Evolutionary conservation across 805 yeast genomes (phyloP).

Genomic region (Candida broadrunensis): DNA sequence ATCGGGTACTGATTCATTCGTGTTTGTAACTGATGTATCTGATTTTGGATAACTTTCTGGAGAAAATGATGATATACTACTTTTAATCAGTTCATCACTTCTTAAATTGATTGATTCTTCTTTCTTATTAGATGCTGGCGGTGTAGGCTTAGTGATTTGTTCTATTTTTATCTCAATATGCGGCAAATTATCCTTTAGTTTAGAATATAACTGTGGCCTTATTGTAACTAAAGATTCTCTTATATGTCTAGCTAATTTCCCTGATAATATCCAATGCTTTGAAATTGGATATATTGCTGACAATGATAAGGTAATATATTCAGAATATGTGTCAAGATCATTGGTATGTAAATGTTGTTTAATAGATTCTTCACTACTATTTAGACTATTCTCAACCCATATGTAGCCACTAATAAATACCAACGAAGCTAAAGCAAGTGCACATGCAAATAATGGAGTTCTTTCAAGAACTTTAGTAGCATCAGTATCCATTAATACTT

Average conservation of each 20-base stretch:
- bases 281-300: constrained; percentile 50
- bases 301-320: constrained; percentile 47
- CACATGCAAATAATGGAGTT: constrained; percentile 53
- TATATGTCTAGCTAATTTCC: constrained; percentile 45
- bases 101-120: neutral
- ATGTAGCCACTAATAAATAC: constrained; percentile 53
- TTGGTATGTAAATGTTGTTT: constrained; percentile 17
- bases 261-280: constrained; percentile 49
- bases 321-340: constrained; percentile 44
- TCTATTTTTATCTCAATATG: constrained; percentile 12
- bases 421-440: constrained; percentile 50
- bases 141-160: neutral
- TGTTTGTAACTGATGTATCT: neutral
- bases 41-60: neutral
- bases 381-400: constrained; percentile 45
- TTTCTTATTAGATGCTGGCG: neutral
- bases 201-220: constrained; percentile 37
- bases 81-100: neutral
- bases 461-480: constrained; percentile 41
- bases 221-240: constrained; percentile 43
- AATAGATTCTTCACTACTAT: constrained; percentile 11
- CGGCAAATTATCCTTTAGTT: constrained; percentile 31
- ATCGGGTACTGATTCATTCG: neutral
- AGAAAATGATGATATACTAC: neutral
- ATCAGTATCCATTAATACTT: constrained; percentile 45